Evolutionary conservation across 371 early-diverging fungal species (phyloP).

Genomic region (Entomophthora muscae): DNA sequence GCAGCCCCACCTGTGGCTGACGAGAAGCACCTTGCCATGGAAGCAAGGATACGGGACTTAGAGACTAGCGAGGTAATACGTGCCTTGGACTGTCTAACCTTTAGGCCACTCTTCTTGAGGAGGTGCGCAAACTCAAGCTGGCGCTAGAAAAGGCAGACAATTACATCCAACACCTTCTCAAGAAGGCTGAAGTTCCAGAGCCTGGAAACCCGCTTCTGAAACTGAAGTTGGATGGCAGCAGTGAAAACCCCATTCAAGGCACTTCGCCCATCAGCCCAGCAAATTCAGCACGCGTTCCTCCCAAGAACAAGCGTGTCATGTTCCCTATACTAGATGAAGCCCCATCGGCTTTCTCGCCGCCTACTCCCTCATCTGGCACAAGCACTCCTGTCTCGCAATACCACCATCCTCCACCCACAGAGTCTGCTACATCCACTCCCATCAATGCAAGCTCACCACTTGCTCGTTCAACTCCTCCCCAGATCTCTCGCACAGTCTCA

Average conservation of each 20-base stretch:
- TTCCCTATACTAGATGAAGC: not conserved
- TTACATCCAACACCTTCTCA: not conserved
- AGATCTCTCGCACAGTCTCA: not conserved
- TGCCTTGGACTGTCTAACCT: not conserved
- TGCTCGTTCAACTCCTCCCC: not conserved
- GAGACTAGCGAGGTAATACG: constrained; percentile 1
- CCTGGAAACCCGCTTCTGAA: not conserved
- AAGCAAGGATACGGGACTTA: not conserved
- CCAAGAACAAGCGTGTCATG: not conserved
- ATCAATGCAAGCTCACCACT: not conserved
- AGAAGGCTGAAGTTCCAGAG: not conserved
- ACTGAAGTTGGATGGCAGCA: not conserved
- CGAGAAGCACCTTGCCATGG: not conserved
- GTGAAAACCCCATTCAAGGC: not conserved
- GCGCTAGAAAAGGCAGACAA: constrained; percentile 1
- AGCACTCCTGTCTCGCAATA: not conserved
- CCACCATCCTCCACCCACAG: not conserved
- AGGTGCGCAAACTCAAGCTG: constrained; percentile 1
- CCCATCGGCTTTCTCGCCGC: not conserved
- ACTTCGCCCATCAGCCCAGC: not conserved
- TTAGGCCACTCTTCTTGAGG: not conserved
- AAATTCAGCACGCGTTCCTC: not conserved
- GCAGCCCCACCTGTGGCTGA: not conserved
- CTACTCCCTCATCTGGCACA: not conserved
- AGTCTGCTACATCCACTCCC: not conserved